Base-by-base conservation (phyloP, 441 rosid species). In the Euphorbia corollata region DNA sequence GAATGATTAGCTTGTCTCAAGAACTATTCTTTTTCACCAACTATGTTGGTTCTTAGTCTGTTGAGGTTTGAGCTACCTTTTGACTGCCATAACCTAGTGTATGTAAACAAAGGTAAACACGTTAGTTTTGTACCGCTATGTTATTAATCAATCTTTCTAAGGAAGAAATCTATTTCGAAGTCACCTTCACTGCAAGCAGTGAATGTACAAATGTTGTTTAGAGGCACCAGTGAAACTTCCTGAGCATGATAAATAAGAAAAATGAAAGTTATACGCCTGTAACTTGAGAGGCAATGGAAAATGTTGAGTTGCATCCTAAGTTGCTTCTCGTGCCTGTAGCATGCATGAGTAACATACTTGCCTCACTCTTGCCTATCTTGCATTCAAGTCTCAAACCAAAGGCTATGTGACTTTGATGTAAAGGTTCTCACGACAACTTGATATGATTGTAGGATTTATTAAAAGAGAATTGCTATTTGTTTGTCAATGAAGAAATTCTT, bases 281-380 rank as follows among this genome's bases (percentile, higher is more conserved):
- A 54, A 58, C 22, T 24, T 41, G 16, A 55, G 41, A 38, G 48
- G 13, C 10, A 8, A 9, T 34, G 27, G 23, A 43, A 55, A 10
- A 24, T 41, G 63, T 27, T 57, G 54, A 57, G 27, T 58, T 68
- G 56, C 56, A 57, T 45, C 16, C n/a, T 57, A 39, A 57, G 27
- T 58, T 68, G 56, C 56, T 67, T 45, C 16, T 39, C 5, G 23
- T 8, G 47, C 12, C n/a, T 41, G n/a, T 57, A 56, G 32, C 2
- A 27, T 27, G 24, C 23, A 16, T 36, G 41, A 16, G 63, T 47
- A 24, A 45, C 5, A 22, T 16, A 10, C 22, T 4, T 24, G 27
- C 24, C 38, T 15, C 20, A 13, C n/a, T 32, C 48, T 65, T 65
- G 13, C n/a, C 2, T 16, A 64, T 16, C 20, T 15, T 55, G 15